A percentile compares a stretch with the other conserved stretches of the same genome.
Conservation (phyloP, 208 protist genomes). For the Lotmaria passim region DNA sequence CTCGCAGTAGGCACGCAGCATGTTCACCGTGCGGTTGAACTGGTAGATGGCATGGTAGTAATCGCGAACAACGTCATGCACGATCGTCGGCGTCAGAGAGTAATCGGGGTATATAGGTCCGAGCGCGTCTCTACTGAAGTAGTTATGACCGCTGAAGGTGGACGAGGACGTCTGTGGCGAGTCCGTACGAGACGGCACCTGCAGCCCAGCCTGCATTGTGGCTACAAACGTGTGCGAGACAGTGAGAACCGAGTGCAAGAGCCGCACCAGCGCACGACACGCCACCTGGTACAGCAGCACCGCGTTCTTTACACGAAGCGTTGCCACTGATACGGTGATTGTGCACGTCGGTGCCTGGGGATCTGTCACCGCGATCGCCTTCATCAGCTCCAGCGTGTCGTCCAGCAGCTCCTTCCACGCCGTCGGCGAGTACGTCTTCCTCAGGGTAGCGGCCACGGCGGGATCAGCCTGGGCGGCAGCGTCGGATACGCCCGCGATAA, state of each 20-base stretch:
- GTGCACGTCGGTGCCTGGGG: not conserved
- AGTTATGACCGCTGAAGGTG: no score
- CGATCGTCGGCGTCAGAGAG: conserved; percentile 1
- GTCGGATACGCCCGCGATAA: not conserved
- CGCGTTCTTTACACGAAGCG: conserved; percentile 19
- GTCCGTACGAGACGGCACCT: conserved; percentile 1
- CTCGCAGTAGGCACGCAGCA: conserved; percentile 24
- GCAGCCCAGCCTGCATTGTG: conserved; percentile 8
- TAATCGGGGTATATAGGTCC: not conserved
- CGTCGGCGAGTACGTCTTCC: conserved; percentile 2
- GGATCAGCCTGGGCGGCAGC: not conserved
- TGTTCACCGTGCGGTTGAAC: conserved; percentile 37
- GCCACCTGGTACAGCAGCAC: conserved; percentile 27
- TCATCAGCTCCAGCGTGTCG: conserved; percentile 50
- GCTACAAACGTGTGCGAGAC: conserved; percentile 14
- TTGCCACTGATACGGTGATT: not conserved
- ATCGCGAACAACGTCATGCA: not conserved
- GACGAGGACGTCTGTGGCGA: no score
- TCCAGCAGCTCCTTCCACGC: conserved; percentile 34
- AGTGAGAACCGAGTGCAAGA: conserved; percentile 20
- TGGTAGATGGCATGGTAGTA: conserved; percentile 37
- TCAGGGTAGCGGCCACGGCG: not conserved
- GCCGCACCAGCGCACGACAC: conserved; percentile 18
- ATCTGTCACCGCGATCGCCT: conserved; percentile 23
- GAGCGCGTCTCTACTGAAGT: not conserved